Base-by-base conservation (phyloP, 768 basidiomycete genomes). In the Leccinellum rugosiceps region DNA sequence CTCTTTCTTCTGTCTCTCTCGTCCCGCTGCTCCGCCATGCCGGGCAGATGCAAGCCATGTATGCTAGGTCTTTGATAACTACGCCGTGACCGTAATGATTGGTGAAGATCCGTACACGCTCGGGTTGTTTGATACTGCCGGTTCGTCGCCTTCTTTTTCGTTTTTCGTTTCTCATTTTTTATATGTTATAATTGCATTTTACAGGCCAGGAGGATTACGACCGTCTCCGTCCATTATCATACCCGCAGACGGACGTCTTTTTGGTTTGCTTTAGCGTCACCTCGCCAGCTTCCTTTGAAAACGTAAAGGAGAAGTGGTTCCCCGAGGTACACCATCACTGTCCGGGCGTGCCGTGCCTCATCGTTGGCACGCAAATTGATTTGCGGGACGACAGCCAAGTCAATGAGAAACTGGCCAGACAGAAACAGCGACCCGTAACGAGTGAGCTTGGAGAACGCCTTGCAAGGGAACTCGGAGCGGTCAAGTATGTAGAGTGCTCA, bases 231-330 rank as follows among this genome's bases (percentile, higher is more conserved):
- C 97, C 97, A 68, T 79, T 99, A 78, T 98, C 96, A 71, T 99
- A 99, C 82, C 97, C 97, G 32, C 97, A 99, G 78, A 99, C 97
- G 59, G 97, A 99, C 69, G 97, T 98, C 57, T 98, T 99, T 84
- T 82, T 99, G 57, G 96, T 99, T 65, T 99, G 97, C 78, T 99
- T 98, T 82, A 95, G 92, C 70, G 97, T 99, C 66, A 98, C 96
- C 43, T 94, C 92, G 10, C 97, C 96, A 4, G 96, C 97, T 28
- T 96, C 94, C 49, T 99, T 98, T 71, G 97, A 99, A 77, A 98
- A 99, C 88, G 96, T 99, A 69, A 98, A 97, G 84, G 97, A 99
- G 78, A 99, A 99, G 75, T 99, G 97, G 97, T 97, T 98, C 83
- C 97, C 97, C 6, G 97, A 99, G 79, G 96, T 99, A 53, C 95